Conservation (phyloP, 768 basidiomycete genomes). For the Polyporus arcularius region DNA sequence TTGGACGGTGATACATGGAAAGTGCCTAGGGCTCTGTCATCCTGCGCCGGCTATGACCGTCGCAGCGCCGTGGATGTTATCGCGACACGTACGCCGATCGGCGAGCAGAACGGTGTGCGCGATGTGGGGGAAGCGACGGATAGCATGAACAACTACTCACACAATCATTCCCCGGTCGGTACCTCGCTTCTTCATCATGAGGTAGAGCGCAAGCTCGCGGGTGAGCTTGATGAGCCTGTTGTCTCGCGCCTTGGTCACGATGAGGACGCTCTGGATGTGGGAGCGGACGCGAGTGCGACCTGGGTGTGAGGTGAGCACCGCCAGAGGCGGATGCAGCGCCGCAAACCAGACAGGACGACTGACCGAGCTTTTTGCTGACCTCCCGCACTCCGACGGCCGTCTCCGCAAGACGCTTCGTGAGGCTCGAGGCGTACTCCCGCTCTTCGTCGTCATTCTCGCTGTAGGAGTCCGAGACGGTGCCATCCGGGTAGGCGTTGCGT, state of each 20-base stretch:
- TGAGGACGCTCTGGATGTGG: constrained; percentile 89
- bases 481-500: constrained; percentile 27
- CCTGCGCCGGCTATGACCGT: neutral
- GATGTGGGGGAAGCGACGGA: constrained; percentile 7
- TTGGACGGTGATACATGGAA: neutral
- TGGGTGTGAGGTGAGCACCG: constrained; percentile 35
- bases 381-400: constrained; percentile 97
- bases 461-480: constrained; percentile 22
- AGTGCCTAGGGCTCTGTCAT: neutral
- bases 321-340: constrained; percentile 11
- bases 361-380: constrained; percentile 98
- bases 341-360: constrained; percentile 25
- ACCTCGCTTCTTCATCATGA: constrained; percentile 85
- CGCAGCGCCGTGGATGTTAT: too few relatives aligned
- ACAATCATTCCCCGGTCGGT: constrained; percentile 79
- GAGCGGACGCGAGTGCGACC: constrained; percentile 91
- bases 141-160: constrained; percentile 43
- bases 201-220: constrained; percentile 88
- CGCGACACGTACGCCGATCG: too few relatives aligned
- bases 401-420: constrained; percentile 93
- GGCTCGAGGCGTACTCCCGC: constrained; percentile 69
- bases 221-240: constrained; percentile 96
- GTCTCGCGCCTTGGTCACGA: constrained; percentile 97
- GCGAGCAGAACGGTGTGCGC: constrained; percentile 4
- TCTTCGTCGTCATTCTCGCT: constrained; percentile 48